Conservation (phyloP, 176 grass and related monocot species). For the Hsuehochloa calcarea region DNA sequence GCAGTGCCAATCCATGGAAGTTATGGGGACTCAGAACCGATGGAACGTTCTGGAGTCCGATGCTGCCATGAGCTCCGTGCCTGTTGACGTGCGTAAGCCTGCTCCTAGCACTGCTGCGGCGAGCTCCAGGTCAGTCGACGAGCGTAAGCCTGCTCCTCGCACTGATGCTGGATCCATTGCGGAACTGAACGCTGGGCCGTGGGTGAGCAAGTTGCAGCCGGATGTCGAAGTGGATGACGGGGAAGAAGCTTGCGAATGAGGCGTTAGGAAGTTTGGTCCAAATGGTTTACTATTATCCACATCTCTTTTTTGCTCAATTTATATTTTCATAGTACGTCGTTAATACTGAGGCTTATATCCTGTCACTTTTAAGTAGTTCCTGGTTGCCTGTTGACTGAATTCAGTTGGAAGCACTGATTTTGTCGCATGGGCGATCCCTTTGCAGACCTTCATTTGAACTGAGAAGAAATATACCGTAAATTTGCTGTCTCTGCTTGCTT, state of each 20-base stretch:
- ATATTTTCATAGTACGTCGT: not conserved
- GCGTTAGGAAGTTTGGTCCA: not conserved
- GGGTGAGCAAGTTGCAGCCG: conserved; percentile 34
- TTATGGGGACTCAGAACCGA: conserved; percentile 46
- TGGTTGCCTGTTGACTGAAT: not conserved
- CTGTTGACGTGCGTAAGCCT: not conserved
- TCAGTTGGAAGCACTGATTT: not conserved
- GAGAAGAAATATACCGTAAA: not conserved
- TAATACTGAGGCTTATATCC: not conserved
- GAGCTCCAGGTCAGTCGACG: conserved; percentile 25
- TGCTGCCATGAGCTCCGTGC: conserved; percentile 30
- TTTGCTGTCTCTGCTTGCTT: not conserved
- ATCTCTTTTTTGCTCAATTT: conserved; percentile 1
- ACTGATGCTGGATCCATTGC: not conserved
- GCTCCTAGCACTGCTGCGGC: not conserved
- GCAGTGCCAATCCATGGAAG: conserved; percentile 69
- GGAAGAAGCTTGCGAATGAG: conserved; percentile 86
- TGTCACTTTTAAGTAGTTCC: conserved; percentile 1
- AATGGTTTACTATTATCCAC: not conserved
- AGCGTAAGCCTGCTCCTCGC: conserved; percentile 1
- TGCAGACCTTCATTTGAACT: not conserved
- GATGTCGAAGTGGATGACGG: conserved; percentile 72
- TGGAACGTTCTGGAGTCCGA: conserved; percentile 77
- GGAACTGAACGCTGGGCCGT: conserved; percentile 3
- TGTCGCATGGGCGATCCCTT: not conserved